Evolutionary conservation across 192 early-diverging fungal species (phyloP).

Genomic region (Phycomyces blakesleeanus): DNA sequence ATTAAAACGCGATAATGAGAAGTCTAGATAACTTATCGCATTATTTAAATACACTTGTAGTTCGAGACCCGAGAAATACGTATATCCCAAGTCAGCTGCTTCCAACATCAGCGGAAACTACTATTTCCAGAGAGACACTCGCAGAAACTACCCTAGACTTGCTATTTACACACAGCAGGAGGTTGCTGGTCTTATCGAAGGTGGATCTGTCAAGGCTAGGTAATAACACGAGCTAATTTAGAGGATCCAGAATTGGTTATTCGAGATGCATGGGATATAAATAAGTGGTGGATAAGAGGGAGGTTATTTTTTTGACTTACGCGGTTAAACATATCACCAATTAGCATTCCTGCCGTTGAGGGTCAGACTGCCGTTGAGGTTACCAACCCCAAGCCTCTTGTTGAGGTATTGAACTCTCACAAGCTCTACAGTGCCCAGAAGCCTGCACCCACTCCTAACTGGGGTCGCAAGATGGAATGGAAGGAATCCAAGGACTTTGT

Average conservation of each 20-base stretch:
- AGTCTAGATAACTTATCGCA: not conserved
- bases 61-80: conserved; percentile 52
- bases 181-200: conserved; percentile 61
- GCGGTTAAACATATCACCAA: not conserved
- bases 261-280: not conserved
- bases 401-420: conserved; percentile 28
- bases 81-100: conserved; percentile 47
- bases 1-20: too few species aligned
- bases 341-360: conserved; percentile 21
- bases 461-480: conserved; percentile 29
- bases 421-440: conserved; percentile 21
- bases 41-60: conserved; percentile 22
- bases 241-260: not conserved
- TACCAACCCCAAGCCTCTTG: conserved; percentile 27
- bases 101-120: conserved; percentile 77
- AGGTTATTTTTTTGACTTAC: not conserved
- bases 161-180: conserved; percentile 78
- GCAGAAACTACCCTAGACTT: conserved; percentile 87
- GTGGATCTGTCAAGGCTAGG: conserved; percentile 25
- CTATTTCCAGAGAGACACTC: conserved; percentile 87
- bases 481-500: conserved; percentile 33
- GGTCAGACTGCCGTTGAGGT: conserved; percentile 12
- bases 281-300: not conserved
- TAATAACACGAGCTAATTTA: conserved; percentile 7
- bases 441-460: conserved; percentile 24